A percentile compares a stretch with the other conserved stretches of the same genome.
phyloP scores from a whole-genome alignment of 192 early-diverging fungal genomes.

The Dissophora globulifera region DNA sequence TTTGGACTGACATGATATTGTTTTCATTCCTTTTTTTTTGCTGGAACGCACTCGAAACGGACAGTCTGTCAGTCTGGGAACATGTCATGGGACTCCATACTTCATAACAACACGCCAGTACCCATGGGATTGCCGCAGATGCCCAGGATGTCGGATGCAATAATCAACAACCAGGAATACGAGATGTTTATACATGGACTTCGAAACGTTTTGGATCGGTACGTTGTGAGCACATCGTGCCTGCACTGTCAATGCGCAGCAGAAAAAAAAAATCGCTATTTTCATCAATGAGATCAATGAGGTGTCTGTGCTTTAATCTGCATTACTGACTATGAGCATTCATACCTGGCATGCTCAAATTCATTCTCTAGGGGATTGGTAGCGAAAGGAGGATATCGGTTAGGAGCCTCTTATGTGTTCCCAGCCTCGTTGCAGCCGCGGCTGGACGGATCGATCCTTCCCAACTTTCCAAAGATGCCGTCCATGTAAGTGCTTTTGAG shows the following conservation, averaged over 20 bases:
- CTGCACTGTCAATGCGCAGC: too few species aligned
- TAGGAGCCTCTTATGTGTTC: constrained; percentile 38
- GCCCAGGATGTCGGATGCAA: neutral
- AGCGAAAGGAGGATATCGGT: constrained; percentile 38
- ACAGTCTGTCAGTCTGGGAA: constrained; percentile 47
- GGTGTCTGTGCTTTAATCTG: too few species aligned
- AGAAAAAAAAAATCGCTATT: too few species aligned
- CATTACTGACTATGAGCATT: too few species aligned
- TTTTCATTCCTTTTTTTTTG: too few species aligned
- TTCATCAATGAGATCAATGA: too few species aligned
- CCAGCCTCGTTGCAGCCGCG: constrained; percentile 36
- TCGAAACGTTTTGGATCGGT: constrained; percentile 52
- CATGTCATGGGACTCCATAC: constrained; percentile 39
- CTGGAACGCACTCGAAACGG: too few species aligned
- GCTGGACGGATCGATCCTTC: constrained; percentile 33
- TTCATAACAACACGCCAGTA: constrained; percentile 16
- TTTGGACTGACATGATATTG: too few species aligned
- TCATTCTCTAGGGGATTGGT: constrained; percentile 27
- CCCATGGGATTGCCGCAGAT: constrained; percentile 8
- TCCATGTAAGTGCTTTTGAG: constrained; percentile 26
- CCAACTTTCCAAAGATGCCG: constrained; percentile 35
- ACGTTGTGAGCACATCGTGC: neutral
- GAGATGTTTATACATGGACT: constrained; percentile 48
- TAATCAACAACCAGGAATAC: constrained; percentile 18
- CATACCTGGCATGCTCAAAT: too few species aligned